Evolutionary conservation across 1,284 basidiomycete species (phyloP), one percentile per base, ranked within the genome.

Genomic region (Xerocomus alliaceus): DNA sequence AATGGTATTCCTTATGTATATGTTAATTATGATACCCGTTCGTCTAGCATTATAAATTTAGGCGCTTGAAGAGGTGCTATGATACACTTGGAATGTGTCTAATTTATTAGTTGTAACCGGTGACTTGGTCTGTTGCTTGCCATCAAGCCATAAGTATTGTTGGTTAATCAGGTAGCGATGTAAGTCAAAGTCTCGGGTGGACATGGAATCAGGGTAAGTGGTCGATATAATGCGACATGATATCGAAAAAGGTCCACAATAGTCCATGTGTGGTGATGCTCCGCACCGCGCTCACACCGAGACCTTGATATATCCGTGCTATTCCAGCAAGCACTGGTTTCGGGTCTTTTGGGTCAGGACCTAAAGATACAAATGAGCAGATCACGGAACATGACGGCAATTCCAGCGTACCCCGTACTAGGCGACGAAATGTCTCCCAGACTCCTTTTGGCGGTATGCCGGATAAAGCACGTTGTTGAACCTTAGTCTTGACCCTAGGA

Each of bases 401-500:
- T 42, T 61, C 47, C 37, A 48, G 31, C 76, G 51, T 71, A 90
- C 91, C 91, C 78, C 90, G 83, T 60, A 95, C 82, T 48, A 97
- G 83, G 32, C 92, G 87, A 65, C 80, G 80, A 56, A 95, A 82
- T 9, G 95, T 94, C 76, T 91, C 88, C 72, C 80, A 83, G 20
- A 89, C 82, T 44, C 88, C 84, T 61, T 89, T 85, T 65, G 87
- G 84, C 48, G 81, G 83, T 65, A 90, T 86, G 47, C 91, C 91
- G 6, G 93, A 90, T 37, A 97, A 81, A 17, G 93, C 89, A 56
- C 95, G 88, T 71, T 95, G 91, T 74, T 97, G 94, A 37, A 96
- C 84, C 73, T 95, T 95, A 0, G 95, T 97, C 80, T 97, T 97
- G 59, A 97, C 92, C 55, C 94, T 92, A 68, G 68, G 75, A 18